Evolutionary conservation across 2,329 filamentous ascomycete genomes (phyloP).

Genomic region (Penicillium sp.): DNA sequence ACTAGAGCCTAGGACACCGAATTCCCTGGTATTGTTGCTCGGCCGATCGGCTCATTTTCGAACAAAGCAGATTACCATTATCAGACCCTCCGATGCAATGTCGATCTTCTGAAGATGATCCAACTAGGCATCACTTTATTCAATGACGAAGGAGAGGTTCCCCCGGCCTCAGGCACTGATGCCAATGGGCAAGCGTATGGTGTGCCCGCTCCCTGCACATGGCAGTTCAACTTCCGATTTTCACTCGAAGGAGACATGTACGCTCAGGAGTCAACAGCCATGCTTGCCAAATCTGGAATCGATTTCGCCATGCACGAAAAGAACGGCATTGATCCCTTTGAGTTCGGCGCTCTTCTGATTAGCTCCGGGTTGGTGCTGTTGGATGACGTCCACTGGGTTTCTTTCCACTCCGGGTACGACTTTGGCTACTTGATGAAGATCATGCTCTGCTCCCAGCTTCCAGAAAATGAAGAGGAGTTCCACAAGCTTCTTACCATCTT

Average conservation of each 20-base stretch:
- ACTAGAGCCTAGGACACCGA: conserved; percentile 74
- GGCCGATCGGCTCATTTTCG: conserved; percentile 90
- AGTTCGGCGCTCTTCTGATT: conserved; percentile 86
- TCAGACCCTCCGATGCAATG: conserved; percentile 94
- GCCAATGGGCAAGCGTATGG: conserved; percentile 52
- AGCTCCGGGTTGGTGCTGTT: conserved; percentile 87
- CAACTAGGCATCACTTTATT: conserved; percentile 95
- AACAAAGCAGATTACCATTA: conserved; percentile 98
- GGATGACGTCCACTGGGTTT: conserved; percentile 91
- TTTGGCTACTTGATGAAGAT: conserved; percentile 97
- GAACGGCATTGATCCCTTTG: conserved; percentile 84
- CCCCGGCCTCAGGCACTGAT: conserved; percentile 65
- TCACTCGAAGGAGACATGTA: conserved; percentile 96
- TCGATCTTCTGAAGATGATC: conserved; percentile 95
- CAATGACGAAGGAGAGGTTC: conserved; percentile 83
- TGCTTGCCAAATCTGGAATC: conserved; percentile 86
- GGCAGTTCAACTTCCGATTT: conserved; percentile 99
- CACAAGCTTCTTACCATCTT: conserved; percentile 85
- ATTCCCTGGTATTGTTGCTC: conserved; percentile 94
- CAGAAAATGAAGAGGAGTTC: conserved; percentile 87
- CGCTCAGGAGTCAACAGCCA: conserved; percentile 89
- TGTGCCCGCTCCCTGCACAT: conserved; percentile 75
- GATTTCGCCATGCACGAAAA: conserved; percentile 82
- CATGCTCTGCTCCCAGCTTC: conserved; percentile 76
- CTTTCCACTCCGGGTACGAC: conserved; percentile 96